Percentiles rank a stretch among this genome's conserved stretches.
These are phyloP conservation scores for Penicillium mononematosum DNA, from an alignment of 495 filamentous ascomycete species.

Conservation along the genomic window DNA sequence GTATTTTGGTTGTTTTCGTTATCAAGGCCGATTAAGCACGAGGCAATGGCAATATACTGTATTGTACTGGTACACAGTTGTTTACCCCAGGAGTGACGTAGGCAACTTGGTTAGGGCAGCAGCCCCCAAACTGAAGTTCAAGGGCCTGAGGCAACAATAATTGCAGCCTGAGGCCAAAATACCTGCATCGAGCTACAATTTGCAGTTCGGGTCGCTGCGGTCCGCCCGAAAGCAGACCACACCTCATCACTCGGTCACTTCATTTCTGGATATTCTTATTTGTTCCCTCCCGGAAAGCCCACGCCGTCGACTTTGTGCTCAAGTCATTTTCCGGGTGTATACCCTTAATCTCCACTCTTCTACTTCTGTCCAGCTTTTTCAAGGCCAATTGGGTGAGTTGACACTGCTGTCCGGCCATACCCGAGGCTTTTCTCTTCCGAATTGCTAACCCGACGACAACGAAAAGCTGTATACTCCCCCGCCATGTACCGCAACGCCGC, in stretches of 20 bases:
- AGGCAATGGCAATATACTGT: conserved; percentile 3
- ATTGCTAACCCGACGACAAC: conserved; percentile 38
- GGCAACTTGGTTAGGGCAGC: conserved; percentile 23
- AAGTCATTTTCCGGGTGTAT: conserved; percentile 38
- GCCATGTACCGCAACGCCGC: conserved; percentile 49
- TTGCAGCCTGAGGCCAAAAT: conserved; percentile 30
- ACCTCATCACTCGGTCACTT: conserved; percentile 45
- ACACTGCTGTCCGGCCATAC: conserved; percentile 19
- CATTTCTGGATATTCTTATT: conserved; percentile 38
- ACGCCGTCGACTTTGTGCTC: conserved; percentile 36
- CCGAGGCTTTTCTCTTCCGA: conserved; percentile 38
- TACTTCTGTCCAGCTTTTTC: conserved; percentile 20
- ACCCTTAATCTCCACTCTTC: conserved; percentile 38
- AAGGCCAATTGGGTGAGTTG: conserved; percentile 42
- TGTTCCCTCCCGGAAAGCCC: conserved; percentile 34
- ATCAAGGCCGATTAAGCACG: not conserved
- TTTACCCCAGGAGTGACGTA: conserved; percentile 39
- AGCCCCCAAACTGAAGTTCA: conserved; percentile 16
- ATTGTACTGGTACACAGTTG: conserved; percentile 26
- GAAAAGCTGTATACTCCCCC: conserved; percentile 37
- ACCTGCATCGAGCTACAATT: conserved; percentile 10
- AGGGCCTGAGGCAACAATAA: not conserved
- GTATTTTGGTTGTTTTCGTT: not conserved
- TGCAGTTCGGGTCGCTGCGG: conserved; percentile 36
- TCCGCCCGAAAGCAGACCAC: conserved; percentile 33